Percentiles rank a stretch among this genome's conserved stretches.
phyloP scores from a whole-genome alignment of 257 asterid genomes.

The Scutellaria galericulata region DNA sequence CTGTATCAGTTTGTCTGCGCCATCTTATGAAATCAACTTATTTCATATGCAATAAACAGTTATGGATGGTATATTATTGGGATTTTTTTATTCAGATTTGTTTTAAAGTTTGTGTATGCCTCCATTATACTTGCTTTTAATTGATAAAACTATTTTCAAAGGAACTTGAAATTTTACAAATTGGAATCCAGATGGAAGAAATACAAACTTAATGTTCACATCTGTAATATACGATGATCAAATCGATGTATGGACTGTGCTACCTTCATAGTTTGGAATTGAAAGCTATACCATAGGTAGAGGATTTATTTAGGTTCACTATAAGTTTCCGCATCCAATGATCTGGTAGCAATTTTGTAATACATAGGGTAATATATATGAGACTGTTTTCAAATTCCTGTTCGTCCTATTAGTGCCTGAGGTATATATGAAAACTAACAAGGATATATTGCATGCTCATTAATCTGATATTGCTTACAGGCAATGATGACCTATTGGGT shows the following conservation, averaged over 20 bases:
- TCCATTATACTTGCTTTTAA: background rate
- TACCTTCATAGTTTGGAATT: background rate
- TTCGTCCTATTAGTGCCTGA: slow-evolving; percentile 28
- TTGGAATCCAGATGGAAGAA: slow-evolving; percentile 15
- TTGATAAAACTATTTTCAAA: background rate
- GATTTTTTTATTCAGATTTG: background rate
- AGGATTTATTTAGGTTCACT: slow-evolving; percentile 19
- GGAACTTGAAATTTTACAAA: background rate
- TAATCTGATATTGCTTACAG: slow-evolving; percentile 19
- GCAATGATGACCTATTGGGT: background rate
- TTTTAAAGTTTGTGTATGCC: background rate
- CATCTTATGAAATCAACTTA: slow-evolving; percentile 12
- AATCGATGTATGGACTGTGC: background rate
- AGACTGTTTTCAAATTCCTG: slow-evolving; percentile 1
- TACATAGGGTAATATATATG: background rate
- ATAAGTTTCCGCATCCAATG: background rate
- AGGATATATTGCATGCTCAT: slow-evolving; percentile 15
- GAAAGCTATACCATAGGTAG: background rate
- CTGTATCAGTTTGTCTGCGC: background rate
- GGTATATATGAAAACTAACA: slow-evolving; percentile 19
- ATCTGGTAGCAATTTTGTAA: background rate
- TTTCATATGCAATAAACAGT: background rate
- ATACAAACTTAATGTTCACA: slow-evolving; percentile 10
- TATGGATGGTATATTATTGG: slow-evolving; percentile 11
- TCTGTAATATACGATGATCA: background rate